These are phyloP conservation scores for Cryptococcus sp. DNA, from an alignment of 1,284 basidiomycete species.

Conservation along the genomic window DNA sequence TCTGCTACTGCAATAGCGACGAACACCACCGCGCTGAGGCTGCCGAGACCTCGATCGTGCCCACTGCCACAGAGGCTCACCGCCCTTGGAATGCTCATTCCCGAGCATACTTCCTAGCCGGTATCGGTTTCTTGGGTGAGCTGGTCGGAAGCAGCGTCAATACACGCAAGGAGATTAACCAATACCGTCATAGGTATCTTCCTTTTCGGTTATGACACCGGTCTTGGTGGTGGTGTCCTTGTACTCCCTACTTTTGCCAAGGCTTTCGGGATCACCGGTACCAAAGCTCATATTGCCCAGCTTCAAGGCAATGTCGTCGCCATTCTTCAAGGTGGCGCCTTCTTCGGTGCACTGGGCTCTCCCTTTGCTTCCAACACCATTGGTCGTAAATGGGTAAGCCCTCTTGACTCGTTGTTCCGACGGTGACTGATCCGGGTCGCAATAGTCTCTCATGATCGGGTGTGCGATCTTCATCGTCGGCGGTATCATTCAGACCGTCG, in stretches of 20 bases:
- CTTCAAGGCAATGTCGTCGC: constrained; percentile 63
- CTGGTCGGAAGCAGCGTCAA: no score
- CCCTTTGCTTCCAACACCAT: constrained; percentile 50
- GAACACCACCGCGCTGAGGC: constrained; percentile 1
- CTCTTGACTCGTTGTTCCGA: no score
- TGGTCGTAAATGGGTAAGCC: constrained; percentile 42
- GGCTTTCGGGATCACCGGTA: constrained; percentile 64
- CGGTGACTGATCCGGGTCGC: constrained; percentile 55
- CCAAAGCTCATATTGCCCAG: constrained; percentile 27
- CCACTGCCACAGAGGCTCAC: constrained; percentile 12
- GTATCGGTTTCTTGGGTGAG: constrained; percentile 71
- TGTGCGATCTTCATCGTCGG: constrained; percentile 66
- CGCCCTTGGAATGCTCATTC: constrained; percentile 38
- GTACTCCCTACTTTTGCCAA: constrained; percentile 63
- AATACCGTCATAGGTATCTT: constrained; percentile 55
- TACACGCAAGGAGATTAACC: no score
- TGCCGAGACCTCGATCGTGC: constrained; percentile 8
- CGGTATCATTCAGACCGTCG: constrained; percentile 59
- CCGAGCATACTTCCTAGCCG: constrained; percentile 60
- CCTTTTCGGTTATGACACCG: constrained; percentile 69
- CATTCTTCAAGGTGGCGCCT: constrained; percentile 71
- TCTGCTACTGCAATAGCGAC: not conserved
- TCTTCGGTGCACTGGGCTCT: constrained; percentile 72
- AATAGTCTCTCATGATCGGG: constrained; percentile 61
- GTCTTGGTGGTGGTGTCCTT: constrained; percentile 55